Percentiles rank a stretch among this genome's conserved stretches.
These are phyloP conservation scores for Leccinellum rugosiceps DNA, from an alignment of 768 basidiomycete species.

Conservation along the genomic window DNA sequence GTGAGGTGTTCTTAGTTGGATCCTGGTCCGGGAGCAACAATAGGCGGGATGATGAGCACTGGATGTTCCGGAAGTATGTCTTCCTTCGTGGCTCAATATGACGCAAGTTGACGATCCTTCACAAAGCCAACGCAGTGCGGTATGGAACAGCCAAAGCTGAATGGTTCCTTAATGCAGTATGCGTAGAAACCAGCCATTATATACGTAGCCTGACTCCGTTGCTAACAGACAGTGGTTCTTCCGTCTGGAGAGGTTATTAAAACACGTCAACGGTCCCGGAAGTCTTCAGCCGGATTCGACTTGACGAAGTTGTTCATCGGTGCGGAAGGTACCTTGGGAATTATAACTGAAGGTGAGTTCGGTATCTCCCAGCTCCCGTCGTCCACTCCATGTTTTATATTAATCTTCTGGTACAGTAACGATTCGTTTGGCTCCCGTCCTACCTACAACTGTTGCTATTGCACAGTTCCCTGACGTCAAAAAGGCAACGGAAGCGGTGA, in stretches of 20 bases:
- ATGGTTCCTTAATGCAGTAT: slow-evolving; percentile 84
- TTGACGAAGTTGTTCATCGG: slow-evolving; percentile 84
- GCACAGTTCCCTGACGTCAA: slow-evolving; percentile 78
- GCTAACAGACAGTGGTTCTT: slow-evolving; percentile 74
- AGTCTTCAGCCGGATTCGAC: slow-evolving; percentile 88
- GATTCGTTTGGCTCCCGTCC: slow-evolving; percentile 71
- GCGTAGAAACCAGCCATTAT: slow-evolving; percentile 17
- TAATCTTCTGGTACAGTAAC: slow-evolving; percentile 48
- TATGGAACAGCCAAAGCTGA: slow-evolving; percentile 89
- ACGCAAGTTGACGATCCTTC: slow-evolving; percentile 15
- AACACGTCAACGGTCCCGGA: slow-evolving; percentile 72
- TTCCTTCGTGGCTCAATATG: neutral
- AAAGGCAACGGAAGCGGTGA: slow-evolving; percentile 70
- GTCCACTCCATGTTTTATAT: neutral
- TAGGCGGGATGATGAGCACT: slow-evolving; percentile 85
- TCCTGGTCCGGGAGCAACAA: slow-evolving; percentile 75
- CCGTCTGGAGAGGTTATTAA: slow-evolving; percentile 90
- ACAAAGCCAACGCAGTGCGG: slow-evolving; percentile 69
- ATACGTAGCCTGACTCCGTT: neutral
- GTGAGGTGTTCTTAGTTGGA: slow-evolving; percentile 49
- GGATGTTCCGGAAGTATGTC: slow-evolving; percentile 79
- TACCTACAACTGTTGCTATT: slow-evolving; percentile 81
- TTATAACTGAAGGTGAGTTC: slow-evolving; percentile 74
- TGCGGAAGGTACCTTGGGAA: slow-evolving; percentile 78
- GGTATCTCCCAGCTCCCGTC: neutral